Evolutionary conservation across 805 yeast species (phyloP).

Genomic region (Vanderwaltozyma yarrowii): DNA sequence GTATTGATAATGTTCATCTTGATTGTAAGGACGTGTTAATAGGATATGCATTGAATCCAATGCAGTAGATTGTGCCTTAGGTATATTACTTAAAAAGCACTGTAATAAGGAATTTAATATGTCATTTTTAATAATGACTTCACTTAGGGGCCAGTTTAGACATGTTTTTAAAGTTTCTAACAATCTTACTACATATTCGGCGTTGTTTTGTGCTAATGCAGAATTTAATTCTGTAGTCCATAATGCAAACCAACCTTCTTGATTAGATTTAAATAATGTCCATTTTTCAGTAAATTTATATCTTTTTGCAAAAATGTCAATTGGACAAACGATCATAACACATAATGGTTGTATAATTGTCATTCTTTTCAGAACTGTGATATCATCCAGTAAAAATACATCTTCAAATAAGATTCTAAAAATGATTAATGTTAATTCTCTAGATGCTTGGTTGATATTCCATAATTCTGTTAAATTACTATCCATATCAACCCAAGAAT

Average conservation of each 20-base stretch:
- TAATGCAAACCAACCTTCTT: constrained; percentile 77
- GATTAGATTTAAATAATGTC: constrained; percentile 49
- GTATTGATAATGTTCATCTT: constrained; percentile 58
- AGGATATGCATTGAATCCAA: constrained; percentile 85
- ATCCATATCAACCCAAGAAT: constrained; percentile 88
- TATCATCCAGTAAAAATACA: constrained; percentile 82
- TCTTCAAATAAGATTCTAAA: constrained; percentile 88
- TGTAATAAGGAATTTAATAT: constrained; percentile 53
- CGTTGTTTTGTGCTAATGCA: constrained; percentile 34
- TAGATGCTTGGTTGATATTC: constrained; percentile 49
- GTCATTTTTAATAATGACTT: constrained; percentile 56
- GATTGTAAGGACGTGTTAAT: constrained; percentile 66
- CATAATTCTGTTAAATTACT: constrained; percentile 62
- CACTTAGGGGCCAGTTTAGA: constrained; percentile 82
- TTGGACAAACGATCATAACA: constrained; percentile 73
- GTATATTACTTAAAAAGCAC: constrained; percentile 48
- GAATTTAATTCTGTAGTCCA: constrained; percentile 51
- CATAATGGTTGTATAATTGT: constrained; percentile 72
- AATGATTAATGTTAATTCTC: constrained; percentile 71
- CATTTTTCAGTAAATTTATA: constrained; percentile 42
- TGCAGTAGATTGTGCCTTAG: constrained; percentile 67
- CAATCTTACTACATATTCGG: constrained; percentile 51
- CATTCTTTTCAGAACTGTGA: constrained; percentile 73
- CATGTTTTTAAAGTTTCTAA: constrained; percentile 82
- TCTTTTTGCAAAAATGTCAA: constrained; percentile 50